phyloP scores from a whole-genome alignment of 2,329 filamentous ascomycete species.

The Aspergillus jensenii region DNA sequence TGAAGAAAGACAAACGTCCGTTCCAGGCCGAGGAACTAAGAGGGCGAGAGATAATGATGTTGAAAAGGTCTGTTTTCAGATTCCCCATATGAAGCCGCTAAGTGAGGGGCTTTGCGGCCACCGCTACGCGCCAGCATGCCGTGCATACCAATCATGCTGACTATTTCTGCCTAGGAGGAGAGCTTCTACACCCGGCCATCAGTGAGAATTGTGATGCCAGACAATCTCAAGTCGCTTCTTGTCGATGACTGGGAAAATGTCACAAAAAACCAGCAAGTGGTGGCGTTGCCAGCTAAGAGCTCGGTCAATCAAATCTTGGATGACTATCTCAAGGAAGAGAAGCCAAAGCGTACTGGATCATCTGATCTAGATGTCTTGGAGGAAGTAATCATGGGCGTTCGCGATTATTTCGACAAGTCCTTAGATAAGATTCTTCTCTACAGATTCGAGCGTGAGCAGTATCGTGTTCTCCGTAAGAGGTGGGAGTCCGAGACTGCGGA shows the following conservation, averaged over 20 bases:
- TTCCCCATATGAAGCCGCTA: neutral
- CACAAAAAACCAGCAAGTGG: conserved; percentile 89
- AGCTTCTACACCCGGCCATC: conserved; percentile 79
- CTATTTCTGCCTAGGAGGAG: conserved; percentile 67
- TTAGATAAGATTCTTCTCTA: conserved; percentile 89
- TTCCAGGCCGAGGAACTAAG: conserved; percentile 45
- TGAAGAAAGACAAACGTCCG: conserved; percentile 46
- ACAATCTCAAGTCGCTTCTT: conserved; percentile 84
- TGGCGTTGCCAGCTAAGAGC: conserved; percentile 74
- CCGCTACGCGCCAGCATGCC: neutral
- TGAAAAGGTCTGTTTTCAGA: conserved; percentile 42
- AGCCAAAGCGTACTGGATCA: conserved; percentile 60
- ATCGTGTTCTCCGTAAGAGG: conserved; percentile 70
- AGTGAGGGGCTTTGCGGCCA: conserved; percentile 1
- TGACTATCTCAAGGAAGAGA: conserved; percentile 74
- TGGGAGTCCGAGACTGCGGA: conserved; percentile 65
- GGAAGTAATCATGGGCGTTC: conserved; percentile 81
- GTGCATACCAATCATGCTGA: conserved; percentile 5
- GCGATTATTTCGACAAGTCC: conserved; percentile 91
- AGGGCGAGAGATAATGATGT: conserved; percentile 48
- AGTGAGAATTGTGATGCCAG: conserved; percentile 81
- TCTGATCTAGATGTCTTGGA: conserved; percentile 82
- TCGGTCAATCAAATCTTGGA: conserved; percentile 76
- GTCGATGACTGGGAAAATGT: conserved; percentile 99
- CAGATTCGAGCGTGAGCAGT: conserved; percentile 89